These are phyloP conservation scores for Lachnellula hyalina DNA, from an alignment of 2,329 filamentous ascomycete species.

Conservation along the genomic window DNA sequence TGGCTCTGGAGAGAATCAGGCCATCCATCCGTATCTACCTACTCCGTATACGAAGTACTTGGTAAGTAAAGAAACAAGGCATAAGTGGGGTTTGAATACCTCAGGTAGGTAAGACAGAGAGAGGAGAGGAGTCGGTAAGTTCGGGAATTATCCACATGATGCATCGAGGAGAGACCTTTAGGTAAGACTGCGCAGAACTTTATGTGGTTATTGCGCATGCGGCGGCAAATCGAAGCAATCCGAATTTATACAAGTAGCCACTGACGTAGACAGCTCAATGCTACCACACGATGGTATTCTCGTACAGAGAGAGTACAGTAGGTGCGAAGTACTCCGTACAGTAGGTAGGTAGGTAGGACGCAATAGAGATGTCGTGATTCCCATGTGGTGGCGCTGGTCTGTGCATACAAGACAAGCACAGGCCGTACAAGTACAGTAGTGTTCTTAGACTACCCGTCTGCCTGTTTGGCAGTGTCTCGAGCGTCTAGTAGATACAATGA, in stretches of 20 bases:
- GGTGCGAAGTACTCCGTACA: background rate
- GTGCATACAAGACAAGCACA: background rate
- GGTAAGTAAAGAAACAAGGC: background rate
- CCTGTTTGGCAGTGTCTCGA: background rate
- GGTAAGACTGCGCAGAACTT: background rate
- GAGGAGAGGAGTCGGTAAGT: background rate
- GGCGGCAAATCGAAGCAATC: slow-evolving; percentile 1
- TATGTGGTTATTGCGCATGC: background rate
- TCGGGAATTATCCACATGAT: background rate
- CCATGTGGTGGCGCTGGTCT: background rate
- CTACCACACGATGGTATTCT: no score
- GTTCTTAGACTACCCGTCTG: background rate
- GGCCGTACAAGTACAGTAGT: background rate
- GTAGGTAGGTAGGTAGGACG: background rate
- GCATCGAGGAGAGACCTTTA: background rate
- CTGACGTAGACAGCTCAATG: background rate
- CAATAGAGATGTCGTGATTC: background rate
- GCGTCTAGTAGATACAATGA: background rate
- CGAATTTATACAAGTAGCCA: background rate
- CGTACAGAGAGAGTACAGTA: no score
- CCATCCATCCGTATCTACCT: background rate
- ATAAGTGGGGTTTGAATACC: background rate
- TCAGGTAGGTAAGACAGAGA: background rate
- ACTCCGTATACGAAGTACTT: background rate
- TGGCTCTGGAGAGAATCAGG: background rate